Evolutionary conservation across 2,329 filamentous ascomycete genomes (phyloP), one percentile per base, ranked within the genome.

Genomic region (Dactylellina haptotyla): DNA sequence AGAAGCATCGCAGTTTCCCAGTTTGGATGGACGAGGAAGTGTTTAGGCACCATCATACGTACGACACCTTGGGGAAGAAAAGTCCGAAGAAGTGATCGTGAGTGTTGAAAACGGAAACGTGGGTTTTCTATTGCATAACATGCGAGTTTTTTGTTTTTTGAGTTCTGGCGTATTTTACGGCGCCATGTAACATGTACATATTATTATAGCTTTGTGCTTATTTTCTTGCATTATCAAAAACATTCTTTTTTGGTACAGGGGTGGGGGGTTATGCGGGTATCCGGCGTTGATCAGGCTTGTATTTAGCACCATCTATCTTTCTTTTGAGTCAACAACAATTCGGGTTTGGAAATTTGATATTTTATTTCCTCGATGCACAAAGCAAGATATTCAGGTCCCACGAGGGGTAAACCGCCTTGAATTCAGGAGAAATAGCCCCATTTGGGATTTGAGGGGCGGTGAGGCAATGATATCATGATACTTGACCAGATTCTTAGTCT

Each of bases 1-100:
- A 50, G 28, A 72, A 41, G 28, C 67, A 72, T 50, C 39, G 67
- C 20, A 72, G 67, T 14, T 65, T 72, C 37, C 45, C 59, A 12
- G 37, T 26, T 30, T 72, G 67, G 67, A 41, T 72, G 26, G 67
- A 65, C 28, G 25, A 72, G 18, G 53, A 59, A 32, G 45, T 72
- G 3, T 53, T 72, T 16, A 18, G 25, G 25, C 66, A 64, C 18
- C 37, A 48, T 14, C 20, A 37, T 20, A n/a, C 45, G 23, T 41
- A 70, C 20, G 67, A 72, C 23, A 25, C 32, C 14, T 20, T 28
- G 12, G 28, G 26, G 16, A 56, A 58, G 39, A 61, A 72, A 72
- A 65, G 34, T 37, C 53, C 26, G 61, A 61, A 32, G 39, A 57
- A 30, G 39, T 51, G 45, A 23, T 59, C 8, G 16, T 8, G 25